Conservation (phyloP, 768 basidiomycete genomes). For the Floccularia luteovirens region DNA sequence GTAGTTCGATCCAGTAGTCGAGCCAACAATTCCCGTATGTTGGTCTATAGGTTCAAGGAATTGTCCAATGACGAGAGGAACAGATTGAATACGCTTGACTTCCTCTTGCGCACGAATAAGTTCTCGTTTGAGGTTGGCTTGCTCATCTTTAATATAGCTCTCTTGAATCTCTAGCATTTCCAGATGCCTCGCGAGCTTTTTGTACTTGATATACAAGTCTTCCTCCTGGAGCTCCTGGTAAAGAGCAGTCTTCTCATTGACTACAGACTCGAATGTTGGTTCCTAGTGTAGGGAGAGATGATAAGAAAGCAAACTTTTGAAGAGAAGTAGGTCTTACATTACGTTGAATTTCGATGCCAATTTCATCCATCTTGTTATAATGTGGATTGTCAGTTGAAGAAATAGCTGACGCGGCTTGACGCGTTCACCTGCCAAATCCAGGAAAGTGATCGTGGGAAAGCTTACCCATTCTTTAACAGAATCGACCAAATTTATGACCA, state of each 20-base stretch:
- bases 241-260: conserved; percentile 84
- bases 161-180: conserved; percentile 94
- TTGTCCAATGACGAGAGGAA: conserved; percentile 98
- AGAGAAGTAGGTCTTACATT: conserved; percentile 48
- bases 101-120: conserved; percentile 98
- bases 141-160: conserved; percentile 98
- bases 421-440: conserved; percentile 26
- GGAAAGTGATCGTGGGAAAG: conserved; percentile 28
- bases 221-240: conserved; percentile 84
- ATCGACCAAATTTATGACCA: no score
- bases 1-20: conserved; percentile 96
- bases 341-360: conserved; percentile 78
- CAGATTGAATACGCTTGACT: conserved; percentile 98
- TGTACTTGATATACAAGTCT: conserved; percentile 96
- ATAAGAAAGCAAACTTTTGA: neutral
- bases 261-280: conserved; percentile 81
- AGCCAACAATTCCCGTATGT: conserved; percentile 93
- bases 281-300: conserved; percentile 47
- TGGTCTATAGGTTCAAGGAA: conserved; percentile 99
- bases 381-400: conserved; percentile 12
- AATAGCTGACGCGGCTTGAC: conserved; percentile 44
- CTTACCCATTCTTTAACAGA: conserved; percentile 4
- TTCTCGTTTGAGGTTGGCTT: conserved; percentile 95
- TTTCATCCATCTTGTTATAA: conserved; percentile 64
- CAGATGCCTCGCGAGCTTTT: conserved; percentile 89